Base-by-base conservation (phyloP, 148 eudicot genomes). In the Gaultheria prostrata region DNA sequence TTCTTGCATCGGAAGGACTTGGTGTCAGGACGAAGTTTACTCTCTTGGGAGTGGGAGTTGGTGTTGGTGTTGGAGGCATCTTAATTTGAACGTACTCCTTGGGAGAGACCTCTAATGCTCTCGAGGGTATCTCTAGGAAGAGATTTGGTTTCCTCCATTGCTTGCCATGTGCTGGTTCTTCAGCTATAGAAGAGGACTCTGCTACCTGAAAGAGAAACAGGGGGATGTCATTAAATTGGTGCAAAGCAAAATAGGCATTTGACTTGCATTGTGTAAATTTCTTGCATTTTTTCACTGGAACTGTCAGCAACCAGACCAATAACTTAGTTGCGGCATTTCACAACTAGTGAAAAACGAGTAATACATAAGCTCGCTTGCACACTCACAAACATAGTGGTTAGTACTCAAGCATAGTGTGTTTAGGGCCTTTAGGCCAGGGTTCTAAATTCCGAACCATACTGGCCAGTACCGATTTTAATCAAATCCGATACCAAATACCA, bases 11-110 rank as follows among this genome's bases (percentile, higher is more conserved):
- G 35, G 89, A 88, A 65, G 92, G 81, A 59, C 91, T 90, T 75
- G 93, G 91, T 6, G 90, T 90, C 83, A 92, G 82, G 28, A 84
- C 57, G 84, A 94, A 94, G 83, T 93, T 95, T 49, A 95, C 98
- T 89, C 90, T 93, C 86, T 93, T 95, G 77, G 96, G 94, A 54
- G 93, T 89, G 18, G 90, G 93, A 77, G 93, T 89, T 3, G 89
- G 90, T 18, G 93, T 89, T 3, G 89, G 90, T 18, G 97, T 91
- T 28, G 87, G 83, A 48, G 94, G 89, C 84, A 91, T 90, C 82
- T 88, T 95, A 20, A 92, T 85, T 81, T 86, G 92, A 80, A 91
- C 90, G n/a, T 85, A 87, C 51, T 92, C 98, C 82, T 85, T 90
- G 57, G 81, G 77, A 71, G 90, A 88, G 73, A 72, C 86, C 18